Percentiles rank a stretch among this genome's conserved stretches.
Evolutionary conservation across 2,329 filamentous ascomycete genomes (phyloP).

Genomic region (Thermochaetoides dissita): DNA sequence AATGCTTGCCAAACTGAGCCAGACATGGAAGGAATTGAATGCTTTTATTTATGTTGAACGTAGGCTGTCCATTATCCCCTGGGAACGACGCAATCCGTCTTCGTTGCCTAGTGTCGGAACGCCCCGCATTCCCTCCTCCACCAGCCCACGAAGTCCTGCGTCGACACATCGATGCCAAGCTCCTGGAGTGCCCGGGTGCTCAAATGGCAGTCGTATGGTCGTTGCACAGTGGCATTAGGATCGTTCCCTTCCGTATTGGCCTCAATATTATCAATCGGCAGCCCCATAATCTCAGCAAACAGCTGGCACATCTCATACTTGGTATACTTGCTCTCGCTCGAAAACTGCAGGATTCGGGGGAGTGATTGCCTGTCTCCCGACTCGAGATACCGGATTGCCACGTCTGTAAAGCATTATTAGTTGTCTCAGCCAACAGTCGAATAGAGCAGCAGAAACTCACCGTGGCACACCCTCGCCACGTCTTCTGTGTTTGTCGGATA

Average conservation of each 20-base stretch:
- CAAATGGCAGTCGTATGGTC: slow-evolving; percentile 80
- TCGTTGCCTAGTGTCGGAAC: slow-evolving; percentile 33
- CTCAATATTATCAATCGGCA: slow-evolving; percentile 54
- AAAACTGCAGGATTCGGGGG: slow-evolving; percentile 67
- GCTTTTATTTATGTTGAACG: too few relatives aligned
- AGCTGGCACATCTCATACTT: slow-evolving; percentile 79
- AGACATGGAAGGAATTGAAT: too few relatives aligned
- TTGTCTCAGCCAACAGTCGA: slow-evolving; percentile 1
- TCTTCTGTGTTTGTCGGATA: slow-evolving; percentile 87
- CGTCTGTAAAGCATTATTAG: slow-evolving; percentile 32
- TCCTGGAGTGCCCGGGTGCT: slow-evolving; percentile 61
- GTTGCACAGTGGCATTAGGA: slow-evolving; percentile 54
- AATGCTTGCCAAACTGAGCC: too few relatives aligned
- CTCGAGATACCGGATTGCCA: slow-evolving; percentile 54
- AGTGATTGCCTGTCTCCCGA: slow-evolving; percentile 35
- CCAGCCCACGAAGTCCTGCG: slow-evolving; percentile 66
- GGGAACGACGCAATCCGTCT: neutral
- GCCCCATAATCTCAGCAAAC: slow-evolving; percentile 65
- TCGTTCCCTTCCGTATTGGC: slow-evolving; percentile 60
- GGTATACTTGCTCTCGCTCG: slow-evolving; percentile 71
- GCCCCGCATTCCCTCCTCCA: slow-evolving; percentile 55
- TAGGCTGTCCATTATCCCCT: neutral
- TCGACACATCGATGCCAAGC: slow-evolving; percentile 59
- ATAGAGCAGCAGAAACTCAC: slow-evolving; percentile 25
- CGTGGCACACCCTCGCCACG: slow-evolving; percentile 61